These are phyloP conservation scores for Nakazawaea wickerhamii DNA, from an alignment of 805 yeast genomes.

Conservation along the genomic window DNA sequence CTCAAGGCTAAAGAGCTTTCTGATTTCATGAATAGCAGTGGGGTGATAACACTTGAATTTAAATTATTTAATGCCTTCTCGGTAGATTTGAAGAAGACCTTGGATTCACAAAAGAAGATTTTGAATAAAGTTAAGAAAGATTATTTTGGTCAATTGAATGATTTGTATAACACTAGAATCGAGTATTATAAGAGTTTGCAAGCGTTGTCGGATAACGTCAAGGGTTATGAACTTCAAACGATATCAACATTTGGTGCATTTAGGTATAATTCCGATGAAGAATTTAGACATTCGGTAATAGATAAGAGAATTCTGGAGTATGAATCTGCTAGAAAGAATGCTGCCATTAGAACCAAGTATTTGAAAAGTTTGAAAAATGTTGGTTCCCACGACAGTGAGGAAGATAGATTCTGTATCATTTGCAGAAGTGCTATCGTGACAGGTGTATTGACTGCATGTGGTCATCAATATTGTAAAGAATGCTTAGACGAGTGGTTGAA, in stretches of 20 bases:
- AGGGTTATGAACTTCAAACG: conserved; percentile 35
- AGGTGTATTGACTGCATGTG: conserved; percentile 86
- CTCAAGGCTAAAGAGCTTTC: conserved; percentile 26
- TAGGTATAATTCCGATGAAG: background rate
- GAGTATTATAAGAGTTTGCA: conserved; percentile 83
- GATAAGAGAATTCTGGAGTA: background rate
- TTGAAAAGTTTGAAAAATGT: conserved; percentile 18
- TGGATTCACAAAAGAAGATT: conserved; percentile 39
- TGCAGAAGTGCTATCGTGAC: conserved; percentile 65
- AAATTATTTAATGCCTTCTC: conserved; percentile 18
- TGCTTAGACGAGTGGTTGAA: conserved; percentile 75
- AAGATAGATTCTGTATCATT: conserved; percentile 61
- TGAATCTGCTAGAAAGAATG: background rate
- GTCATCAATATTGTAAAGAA: conserved; percentile 82
- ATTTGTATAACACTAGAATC: conserved; percentile 72
- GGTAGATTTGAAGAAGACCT: conserved; percentile 24
- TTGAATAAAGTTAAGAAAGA: conserved; percentile 39
- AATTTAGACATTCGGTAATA: background rate
- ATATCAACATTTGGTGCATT: background rate
- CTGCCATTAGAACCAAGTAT: conserved; percentile 9
- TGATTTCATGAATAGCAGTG: conserved; percentile 18
- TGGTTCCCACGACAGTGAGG: conserved; percentile 19
- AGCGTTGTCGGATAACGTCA: conserved; percentile 77
- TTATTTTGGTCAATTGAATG: conserved; percentile 46
- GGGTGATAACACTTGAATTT: conserved; percentile 15